A percentile compares a stretch with the other conserved stretches of the same genome.
These are phyloP conservation scores for Verticillium tricorpus DNA, from an alignment of 2,329 filamentous ascomycete genomes.

Conservation along the genomic window DNA sequence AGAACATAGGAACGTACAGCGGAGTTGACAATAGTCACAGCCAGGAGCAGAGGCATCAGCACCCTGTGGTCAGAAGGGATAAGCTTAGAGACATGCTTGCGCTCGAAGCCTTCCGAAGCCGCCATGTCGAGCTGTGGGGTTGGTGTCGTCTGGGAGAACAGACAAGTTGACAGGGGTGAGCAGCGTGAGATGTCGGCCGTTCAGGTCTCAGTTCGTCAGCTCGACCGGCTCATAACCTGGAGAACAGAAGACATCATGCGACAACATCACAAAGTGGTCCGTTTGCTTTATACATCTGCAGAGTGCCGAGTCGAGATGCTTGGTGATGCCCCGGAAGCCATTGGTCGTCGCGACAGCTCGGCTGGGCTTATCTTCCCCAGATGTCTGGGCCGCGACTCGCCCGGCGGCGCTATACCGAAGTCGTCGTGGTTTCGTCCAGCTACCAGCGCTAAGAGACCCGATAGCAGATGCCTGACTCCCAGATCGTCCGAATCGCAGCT, in stretches of 20 bases:
- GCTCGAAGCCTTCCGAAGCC: slow-evolving; percentile 1
- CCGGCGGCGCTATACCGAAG: not conserved
- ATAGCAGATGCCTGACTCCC: not conserved
- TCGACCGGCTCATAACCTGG: not conserved
- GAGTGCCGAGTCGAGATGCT: not conserved
- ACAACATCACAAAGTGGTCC: not conserved
- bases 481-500: not conserved
- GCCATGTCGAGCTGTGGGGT: not conserved
- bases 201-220: not conserved
- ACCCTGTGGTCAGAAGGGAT: slow-evolving; percentile 7
- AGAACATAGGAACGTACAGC: not conserved
- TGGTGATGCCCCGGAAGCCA: not conserved
- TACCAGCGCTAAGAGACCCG: not conserved
- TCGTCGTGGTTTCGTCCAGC: not conserved
- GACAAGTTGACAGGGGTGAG: not conserved
- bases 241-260: not conserved
- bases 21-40: slow-evolving; percentile 9
- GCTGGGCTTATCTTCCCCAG: not conserved
- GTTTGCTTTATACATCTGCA: not conserved
- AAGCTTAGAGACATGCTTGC: slow-evolving; percentile 8
- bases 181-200: not conserved
- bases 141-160: not conserved
- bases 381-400: not conserved
- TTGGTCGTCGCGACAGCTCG: not conserved
- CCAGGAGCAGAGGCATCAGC: slow-evolving; percentile 6